Percentiles rank a stretch among this genome's conserved stretches.
phyloP scores from a whole-genome alignment of 257 asterid species.

The Capsicum chinense region DNA sequence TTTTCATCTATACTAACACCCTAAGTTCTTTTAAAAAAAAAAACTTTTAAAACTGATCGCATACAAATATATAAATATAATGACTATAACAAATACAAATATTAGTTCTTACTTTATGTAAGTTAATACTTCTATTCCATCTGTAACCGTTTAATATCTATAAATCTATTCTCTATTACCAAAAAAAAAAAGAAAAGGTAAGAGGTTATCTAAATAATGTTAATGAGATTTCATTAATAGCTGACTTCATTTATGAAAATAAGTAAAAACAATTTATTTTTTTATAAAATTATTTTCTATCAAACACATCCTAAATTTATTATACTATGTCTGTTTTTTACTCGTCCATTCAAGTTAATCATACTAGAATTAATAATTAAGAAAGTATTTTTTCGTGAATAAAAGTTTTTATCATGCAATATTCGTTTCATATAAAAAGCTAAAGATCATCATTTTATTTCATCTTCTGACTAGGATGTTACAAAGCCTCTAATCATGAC shows the following conservation, averaged over 20 bases:
- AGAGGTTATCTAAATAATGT: too few species aligned
- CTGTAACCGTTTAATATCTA: too few species aligned
- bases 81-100: neutral
- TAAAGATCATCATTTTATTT: conserved; percentile 5
- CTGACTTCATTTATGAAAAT: too few species aligned
- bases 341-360: neutral
- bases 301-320: neutral
- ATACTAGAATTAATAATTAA: neutral
- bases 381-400: neutral
- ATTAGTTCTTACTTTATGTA: neutral
- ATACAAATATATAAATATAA: neutral
- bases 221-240: too few species aligned
- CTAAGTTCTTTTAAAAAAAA: neutral
- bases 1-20: neutral
- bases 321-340: neutral
- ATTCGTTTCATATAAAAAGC: neutral
- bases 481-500: neutral
- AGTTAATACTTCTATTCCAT: too few species aligned
- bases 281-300: too few species aligned
- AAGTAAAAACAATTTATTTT: too few species aligned
- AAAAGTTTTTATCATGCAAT: neutral
- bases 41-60: neutral
- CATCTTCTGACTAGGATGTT: neutral
- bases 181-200: too few species aligned
- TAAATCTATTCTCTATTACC: too few species aligned